Conservation (phyloP, 805 yeast species). For the Teunomyces atbi region DNA sequence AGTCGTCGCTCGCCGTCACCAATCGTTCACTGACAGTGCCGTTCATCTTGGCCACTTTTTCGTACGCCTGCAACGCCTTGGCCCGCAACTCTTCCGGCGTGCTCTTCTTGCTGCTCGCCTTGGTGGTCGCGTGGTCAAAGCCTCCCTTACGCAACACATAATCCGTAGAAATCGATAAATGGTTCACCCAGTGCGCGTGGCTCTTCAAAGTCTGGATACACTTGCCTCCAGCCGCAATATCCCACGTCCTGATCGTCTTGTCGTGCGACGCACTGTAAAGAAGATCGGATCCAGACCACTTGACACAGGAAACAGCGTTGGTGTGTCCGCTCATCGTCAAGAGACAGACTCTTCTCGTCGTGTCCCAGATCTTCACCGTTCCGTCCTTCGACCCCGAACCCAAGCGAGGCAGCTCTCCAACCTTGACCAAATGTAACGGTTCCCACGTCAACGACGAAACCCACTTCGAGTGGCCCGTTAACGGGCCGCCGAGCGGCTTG, state of each 20-base stretch:
- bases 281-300: constrained; percentile 89
- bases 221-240: constrained; percentile 66
- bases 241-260: constrained; percentile 92
- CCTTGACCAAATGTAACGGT: constrained; percentile 76
- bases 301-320: constrained; percentile 89
- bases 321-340: constrained; percentile 84
- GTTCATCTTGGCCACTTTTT: constrained; percentile 57
- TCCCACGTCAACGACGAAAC: constrained; percentile 91
- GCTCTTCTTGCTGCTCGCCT: constrained; percentile 24
- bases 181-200: constrained; percentile 99
- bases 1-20: constrained; percentile 95
- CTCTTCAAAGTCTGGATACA: constrained; percentile 76
- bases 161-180: constrained; percentile 87
- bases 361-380: constrained; percentile 86
- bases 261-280: constrained; percentile 92
- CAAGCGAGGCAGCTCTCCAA: constrained; percentile 65
- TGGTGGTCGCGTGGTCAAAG: constrained; percentile 64
- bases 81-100: constrained; percentile 31
- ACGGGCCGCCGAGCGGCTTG: constrained; percentile 65
- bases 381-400: constrained; percentile 92
- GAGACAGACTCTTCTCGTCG: constrained; percentile 61
- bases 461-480: constrained; percentile 86
- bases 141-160: constrained; percentile 85
- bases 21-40: constrained; percentile 67
- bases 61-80: constrained; percentile 60